Base-by-base conservation (phyloP, 2,329 filamentous ascomycete genomes). In the Geosmithia flava region DNA sequence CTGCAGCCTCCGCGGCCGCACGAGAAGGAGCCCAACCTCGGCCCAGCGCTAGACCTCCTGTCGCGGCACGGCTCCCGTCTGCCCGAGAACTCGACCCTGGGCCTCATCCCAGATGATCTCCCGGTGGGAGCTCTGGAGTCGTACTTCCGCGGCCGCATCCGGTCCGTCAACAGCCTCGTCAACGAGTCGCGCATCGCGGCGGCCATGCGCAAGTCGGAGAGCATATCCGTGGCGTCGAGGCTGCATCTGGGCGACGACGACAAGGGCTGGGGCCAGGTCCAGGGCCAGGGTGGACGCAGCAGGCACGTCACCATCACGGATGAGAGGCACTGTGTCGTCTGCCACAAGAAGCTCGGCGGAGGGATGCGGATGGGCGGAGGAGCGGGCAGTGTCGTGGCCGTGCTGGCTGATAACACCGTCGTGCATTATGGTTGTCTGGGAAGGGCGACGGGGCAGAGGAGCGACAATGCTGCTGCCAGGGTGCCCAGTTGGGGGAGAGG, bases 61-160 rank as follows among this genome's bases (percentile, higher is more conserved):
- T 89, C 86, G 42, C 87, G 87, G 56, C 93, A 98, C 60, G 93
- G 93, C 45, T 88, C 91, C 11, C 85, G 93, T 11, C 78, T 98
- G 6, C 91, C 94, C 0, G 89, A 93, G 0, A 80, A 81, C 4
- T 91, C 87, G 33, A 95, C 91, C 0, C 73, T 98, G 7, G 81
- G 85, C 19, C 75, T 98, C 20, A 90, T 98, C 43, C 93, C 93
- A 0, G 78, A 87, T 51, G 72, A 78, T 3, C 77, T 97, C 7
- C 83, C 88, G 0, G 80, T 97, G 7, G 71, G 76, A 39, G 79
- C 93, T 49, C 77, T 98, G 0, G 86, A 90, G 58, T 84, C 84
- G 15, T 98, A 98, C 66, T 97, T 98, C 72, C 80, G 83, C 39
- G 89, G 90, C 11, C 83, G 91, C 20, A 95, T 97, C 57, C 82